Base-by-base conservation (phyloP, 257 asterid species). In the Salvia miltiorrhiza region DNA sequence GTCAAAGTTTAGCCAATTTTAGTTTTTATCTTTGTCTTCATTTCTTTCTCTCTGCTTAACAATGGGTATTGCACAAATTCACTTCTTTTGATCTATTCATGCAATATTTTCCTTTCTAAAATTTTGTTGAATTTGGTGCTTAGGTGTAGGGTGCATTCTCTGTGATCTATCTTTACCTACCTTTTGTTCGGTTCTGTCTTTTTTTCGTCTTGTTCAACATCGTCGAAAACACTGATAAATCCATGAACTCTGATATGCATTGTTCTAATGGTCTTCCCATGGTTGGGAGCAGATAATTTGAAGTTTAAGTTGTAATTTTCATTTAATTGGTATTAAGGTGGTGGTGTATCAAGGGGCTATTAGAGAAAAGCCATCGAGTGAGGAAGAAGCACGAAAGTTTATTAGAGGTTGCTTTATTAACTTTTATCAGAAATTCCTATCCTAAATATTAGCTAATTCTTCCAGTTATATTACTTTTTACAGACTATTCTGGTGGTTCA, bases 401-500 rank as follows among this genome's bases (percentile, higher is more conserved):
- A 85, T 89, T 72, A 77, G 82, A 86, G 86, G 94, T 89, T 75
- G 65, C 57, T 73, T 65, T 39, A 20, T 53, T 23, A 28, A 32
- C 72, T 64, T 76, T 30, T 54, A 43, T 50, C 62, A 47, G 10
- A 55, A 24, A 13, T 49, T 45, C 45, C 54, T 32, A 11, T 3
- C 62, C 23, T 20, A n/a, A 30, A 12, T 50, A 49, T 52, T 24
- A 68, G 35, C 71, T 40, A 21, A 63, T 52, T 35, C 48, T 65
- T 14, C 33, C 45, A 37, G 9, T 53, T 6, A 43, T 28, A 6
- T 72, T 72, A 19, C 59, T 63, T 59, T 73, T 59, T 73, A 23
- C 86, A 92, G 96, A 83, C 50, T 89, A 92, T 79, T 92, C 98
- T 47, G 90, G 96, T 41, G 84, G 96, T 68, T 89, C 82, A 24